These are phyloP conservation scores for Mucor piriformis DNA, from an alignment of 371 early-diverging fungal genomes.

Conservation along the genomic window DNA sequence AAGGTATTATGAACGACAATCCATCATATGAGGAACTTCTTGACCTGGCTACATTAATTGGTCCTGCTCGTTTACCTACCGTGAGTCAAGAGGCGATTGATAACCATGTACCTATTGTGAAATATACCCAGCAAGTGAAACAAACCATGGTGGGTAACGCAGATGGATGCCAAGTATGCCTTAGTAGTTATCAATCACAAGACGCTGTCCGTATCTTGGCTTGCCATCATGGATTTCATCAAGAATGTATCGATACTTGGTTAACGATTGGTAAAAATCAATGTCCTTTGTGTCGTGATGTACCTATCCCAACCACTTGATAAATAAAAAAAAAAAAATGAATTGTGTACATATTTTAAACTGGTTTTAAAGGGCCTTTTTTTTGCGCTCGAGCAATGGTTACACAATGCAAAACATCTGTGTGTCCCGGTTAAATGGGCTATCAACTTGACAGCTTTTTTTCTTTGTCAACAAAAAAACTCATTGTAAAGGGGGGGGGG, in stretches of 20 bases:
- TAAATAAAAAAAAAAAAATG: not conserved
- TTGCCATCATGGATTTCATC: conserved; percentile 81
- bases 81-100: conserved; percentile 44
- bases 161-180: conserved; percentile 57
- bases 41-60: conserved; percentile 50
- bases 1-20: conserved; percentile 17
- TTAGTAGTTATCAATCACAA: conserved; percentile 60
- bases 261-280: conserved; percentile 38
- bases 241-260: conserved; percentile 82
- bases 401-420: too few relatives aligned
- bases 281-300: conserved; percentile 31
- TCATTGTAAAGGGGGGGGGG: too few relatives aligned
- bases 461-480: too few relatives aligned
- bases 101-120: conserved; percentile 32
- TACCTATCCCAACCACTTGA: conserved; percentile 12
- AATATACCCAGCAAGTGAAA: conserved; percentile 27
- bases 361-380: too few relatives aligned
- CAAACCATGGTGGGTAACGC: conserved; percentile 27
- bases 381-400: too few relatives aligned
- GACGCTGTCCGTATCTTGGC: conserved; percentile 62
- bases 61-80: conserved; percentile 55
- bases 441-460: too few relatives aligned
- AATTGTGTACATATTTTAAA: too few relatives aligned
- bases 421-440: too few relatives aligned
- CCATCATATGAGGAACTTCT: conserved; percentile 54